Evolutionary conservation across 257 asterid species (phyloP).

Genomic region (Echites panduratus): DNA sequence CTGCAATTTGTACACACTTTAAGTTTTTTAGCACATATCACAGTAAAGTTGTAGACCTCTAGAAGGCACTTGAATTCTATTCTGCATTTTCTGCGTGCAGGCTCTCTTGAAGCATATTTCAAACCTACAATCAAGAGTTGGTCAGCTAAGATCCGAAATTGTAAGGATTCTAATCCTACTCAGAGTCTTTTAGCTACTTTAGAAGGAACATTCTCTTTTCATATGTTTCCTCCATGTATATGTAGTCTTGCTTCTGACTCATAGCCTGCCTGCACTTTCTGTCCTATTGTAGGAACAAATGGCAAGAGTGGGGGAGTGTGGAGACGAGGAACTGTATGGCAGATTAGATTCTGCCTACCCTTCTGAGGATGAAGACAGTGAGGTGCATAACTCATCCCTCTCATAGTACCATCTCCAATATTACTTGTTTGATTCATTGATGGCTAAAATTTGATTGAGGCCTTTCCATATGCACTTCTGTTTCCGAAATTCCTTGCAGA

Average conservation of each 20-base stretch:
- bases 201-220: background rate
- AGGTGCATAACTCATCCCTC: conserved; percentile 40
- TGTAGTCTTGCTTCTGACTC: background rate
- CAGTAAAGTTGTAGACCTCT: conserved; percentile 2
- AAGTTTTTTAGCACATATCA: background rate
- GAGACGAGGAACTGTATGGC: conserved; percentile 59
- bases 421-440: background rate
- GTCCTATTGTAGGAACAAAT: conserved; percentile 53
- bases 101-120: conserved; percentile 66
- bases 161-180: conserved; percentile 36
- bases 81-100: conserved; percentile 31
- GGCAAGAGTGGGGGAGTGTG: conserved; percentile 52
- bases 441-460: background rate
- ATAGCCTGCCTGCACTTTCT: background rate
- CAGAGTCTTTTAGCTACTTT: conserved; percentile 9
- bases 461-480: background rate
- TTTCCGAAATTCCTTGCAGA: background rate
- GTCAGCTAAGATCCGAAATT: conserved; percentile 56
- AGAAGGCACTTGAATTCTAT: conserved; percentile 4
- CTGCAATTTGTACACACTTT: background rate
- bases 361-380: conserved; percentile 72
- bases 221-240: background rate
- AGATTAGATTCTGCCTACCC: conserved; percentile 60
- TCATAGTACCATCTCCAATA: background rate
- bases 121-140: conserved; percentile 49